Evolutionary conservation across 2,329 filamentous ascomycete genomes (phyloP).

Genomic region (Aureobasidium sp.): DNA sequence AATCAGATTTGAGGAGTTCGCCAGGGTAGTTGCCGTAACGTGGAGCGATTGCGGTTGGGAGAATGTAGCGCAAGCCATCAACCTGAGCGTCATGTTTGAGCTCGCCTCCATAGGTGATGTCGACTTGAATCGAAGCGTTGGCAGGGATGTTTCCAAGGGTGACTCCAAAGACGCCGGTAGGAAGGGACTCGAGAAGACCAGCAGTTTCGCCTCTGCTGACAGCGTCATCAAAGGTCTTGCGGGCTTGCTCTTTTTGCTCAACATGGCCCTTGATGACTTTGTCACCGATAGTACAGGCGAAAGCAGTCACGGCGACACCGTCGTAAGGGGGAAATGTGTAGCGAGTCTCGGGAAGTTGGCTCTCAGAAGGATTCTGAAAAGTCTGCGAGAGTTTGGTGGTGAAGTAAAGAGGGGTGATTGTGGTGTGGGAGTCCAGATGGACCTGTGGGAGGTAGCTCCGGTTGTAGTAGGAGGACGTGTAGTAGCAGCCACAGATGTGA

Average conservation of each 20-base stretch:
- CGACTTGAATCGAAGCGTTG: slow-evolving; percentile 49
- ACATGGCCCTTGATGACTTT: slow-evolving; percentile 58
- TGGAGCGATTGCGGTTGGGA: slow-evolving; percentile 61
- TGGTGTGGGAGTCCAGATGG: slow-evolving; percentile 52
- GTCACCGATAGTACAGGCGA: slow-evolving; percentile 56
- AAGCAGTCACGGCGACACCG: slow-evolving; percentile 62
- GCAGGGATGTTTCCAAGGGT: slow-evolving; percentile 61
- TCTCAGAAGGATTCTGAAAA: slow-evolving; percentile 52
- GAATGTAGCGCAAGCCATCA: slow-evolving; percentile 61
- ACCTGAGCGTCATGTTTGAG: slow-evolving; percentile 64
- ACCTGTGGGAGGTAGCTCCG: slow-evolving; percentile 52
- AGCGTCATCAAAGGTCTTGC: slow-evolving; percentile 53
- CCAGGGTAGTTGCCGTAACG: slow-evolving; percentile 52
- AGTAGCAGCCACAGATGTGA: slow-evolving; percentile 29
- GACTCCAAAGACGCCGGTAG: slow-evolving; percentile 60
- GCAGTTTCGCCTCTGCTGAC: slow-evolving; percentile 54
- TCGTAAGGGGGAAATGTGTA: slow-evolving; percentile 70
- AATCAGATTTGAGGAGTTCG: slow-evolving; percentile 24
- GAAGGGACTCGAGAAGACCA: slow-evolving; percentile 57
- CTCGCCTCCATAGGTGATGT: slow-evolving; percentile 62
- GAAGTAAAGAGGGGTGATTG: slow-evolving; percentile 50
- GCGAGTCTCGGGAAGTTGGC: slow-evolving; percentile 47
- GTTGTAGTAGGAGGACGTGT: slow-evolving; percentile 13
- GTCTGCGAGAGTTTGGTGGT: slow-evolving; percentile 50
- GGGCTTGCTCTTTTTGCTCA: slow-evolving; percentile 58